Conservation (phyloP, 2,329 filamentous ascomycete genomes). For the Stenocarpella maydis region DNA sequence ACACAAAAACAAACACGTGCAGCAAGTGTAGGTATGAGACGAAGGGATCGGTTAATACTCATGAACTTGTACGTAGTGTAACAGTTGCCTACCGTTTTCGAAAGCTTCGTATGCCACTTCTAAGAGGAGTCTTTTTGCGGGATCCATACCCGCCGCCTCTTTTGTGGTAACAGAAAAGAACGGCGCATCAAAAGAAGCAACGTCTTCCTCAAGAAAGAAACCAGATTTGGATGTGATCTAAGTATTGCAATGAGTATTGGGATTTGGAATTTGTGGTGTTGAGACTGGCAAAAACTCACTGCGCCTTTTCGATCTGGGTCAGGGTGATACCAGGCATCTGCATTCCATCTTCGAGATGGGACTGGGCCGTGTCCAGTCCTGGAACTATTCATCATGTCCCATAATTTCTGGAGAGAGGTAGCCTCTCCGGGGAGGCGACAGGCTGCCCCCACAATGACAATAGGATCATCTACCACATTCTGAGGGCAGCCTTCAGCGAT, state of each 20-base stretch:
- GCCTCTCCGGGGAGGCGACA: conserved; percentile 55
- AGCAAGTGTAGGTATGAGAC: no score
- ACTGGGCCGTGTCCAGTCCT: background rate
- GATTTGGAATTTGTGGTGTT: background rate
- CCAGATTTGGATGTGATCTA: conserved; percentile 38
- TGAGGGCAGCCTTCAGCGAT: background rate
- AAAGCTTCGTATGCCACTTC: conserved; percentile 25
- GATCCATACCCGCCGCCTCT: conserved; percentile 29
- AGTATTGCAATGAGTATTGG: background rate
- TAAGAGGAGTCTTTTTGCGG: conserved; percentile 20
- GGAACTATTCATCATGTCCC: conserved; percentile 43
- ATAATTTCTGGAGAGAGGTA: conserved; percentile 52
- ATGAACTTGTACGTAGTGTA: background rate
- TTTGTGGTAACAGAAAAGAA: conserved; percentile 32
- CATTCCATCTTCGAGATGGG: background rate
- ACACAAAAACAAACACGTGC: no score
- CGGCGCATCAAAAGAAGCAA: conserved; percentile 27
- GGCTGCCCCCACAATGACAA: conserved; percentile 57
- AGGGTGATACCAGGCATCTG: conserved; percentile 13
- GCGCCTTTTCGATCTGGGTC: conserved; percentile 10
- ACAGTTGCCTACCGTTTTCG: conserved; percentile 26
- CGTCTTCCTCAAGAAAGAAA: background rate
- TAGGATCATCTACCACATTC: conserved; percentile 41
- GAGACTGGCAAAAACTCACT: background rate
- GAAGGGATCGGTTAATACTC: no score